phyloP scores from a whole-genome alignment of 2,329 filamentous ascomycete genomes.

The Ustulina deusta region DNA sequence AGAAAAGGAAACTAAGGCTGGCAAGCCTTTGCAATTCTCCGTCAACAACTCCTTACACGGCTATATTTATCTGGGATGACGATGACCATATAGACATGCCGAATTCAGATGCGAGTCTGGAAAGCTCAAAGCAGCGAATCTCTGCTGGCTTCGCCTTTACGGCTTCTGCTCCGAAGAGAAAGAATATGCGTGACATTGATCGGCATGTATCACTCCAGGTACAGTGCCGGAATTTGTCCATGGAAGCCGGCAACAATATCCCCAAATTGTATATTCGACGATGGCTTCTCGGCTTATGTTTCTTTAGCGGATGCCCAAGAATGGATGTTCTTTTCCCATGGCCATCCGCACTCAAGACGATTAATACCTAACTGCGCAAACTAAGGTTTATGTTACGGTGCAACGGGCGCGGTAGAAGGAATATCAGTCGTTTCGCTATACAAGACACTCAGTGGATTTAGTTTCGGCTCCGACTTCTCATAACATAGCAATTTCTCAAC shows the following conservation, averaged over 20 bases:
- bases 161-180: not conserved
- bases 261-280: constrained; percentile 18
- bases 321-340: constrained; percentile 22
- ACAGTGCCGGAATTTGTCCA: not conserved
- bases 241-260: constrained; percentile 4
- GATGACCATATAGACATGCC: not conserved
- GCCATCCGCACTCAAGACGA: constrained; percentile 11
- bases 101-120: no score
- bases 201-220: constrained; percentile 26
- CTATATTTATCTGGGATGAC: constrained; percentile 7
- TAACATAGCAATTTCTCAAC: no score
- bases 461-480: no score
- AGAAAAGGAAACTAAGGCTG: constrained; percentile 10
- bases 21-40: constrained; percentile 4
- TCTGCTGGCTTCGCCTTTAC: not conserved
- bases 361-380: no score
- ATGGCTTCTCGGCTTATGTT: constrained; percentile 25
- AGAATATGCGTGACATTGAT: no score
- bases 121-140: no score
- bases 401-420: no score
- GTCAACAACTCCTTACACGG: constrained; percentile 1
- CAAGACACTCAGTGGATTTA: no score
- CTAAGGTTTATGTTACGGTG: constrained; percentile 13
- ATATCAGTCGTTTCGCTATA: no score
- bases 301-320: constrained; percentile 12